Evolutionary conservation across 768 basidiomycete species (phyloP).

Genomic region (Boletus patriciae): DNA sequence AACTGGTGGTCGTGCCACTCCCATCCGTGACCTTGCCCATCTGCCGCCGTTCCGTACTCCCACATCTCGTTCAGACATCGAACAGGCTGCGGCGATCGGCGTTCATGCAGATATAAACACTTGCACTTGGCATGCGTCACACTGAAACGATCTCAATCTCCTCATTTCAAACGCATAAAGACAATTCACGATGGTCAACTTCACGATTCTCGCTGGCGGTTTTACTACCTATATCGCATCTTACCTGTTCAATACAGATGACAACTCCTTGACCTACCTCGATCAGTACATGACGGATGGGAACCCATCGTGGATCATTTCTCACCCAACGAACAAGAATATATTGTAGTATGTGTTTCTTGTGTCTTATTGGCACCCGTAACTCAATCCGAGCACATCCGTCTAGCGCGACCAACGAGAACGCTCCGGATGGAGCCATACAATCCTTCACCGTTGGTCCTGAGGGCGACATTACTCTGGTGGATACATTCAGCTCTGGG

Average conservation of each 20-base stretch:
- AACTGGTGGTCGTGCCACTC: no score
- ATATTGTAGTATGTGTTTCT: conserved; percentile 55
- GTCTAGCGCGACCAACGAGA: conserved; percentile 59
- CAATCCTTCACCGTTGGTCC: conserved; percentile 56
- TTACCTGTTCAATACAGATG: conserved; percentile 58
- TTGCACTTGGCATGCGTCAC: background rate
- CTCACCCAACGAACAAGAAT: conserved; percentile 54
- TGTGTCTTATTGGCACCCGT: background rate
- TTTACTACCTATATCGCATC: conserved; percentile 59
- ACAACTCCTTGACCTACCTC: conserved; percentile 47
- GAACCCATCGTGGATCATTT: conserved; percentile 61
- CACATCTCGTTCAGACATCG: no score
- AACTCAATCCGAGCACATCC: background rate
- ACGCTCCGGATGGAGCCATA: conserved; percentile 38
- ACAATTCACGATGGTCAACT: conserved; percentile 52
- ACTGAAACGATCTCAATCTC: background rate
- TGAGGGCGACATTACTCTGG: conserved; percentile 44
- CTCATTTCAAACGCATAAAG: no score
- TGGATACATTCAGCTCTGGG: conserved; percentile 49
- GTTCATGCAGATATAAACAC: no score
- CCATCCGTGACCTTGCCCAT: no score
- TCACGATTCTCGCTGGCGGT: conserved; percentile 69
- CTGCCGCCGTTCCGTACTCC: no score
- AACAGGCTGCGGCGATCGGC: no score
- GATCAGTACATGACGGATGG: conserved; percentile 42